These are phyloP conservation scores for Vanderwaltozyma yarrowii DNA, from an alignment of 805 yeast species.

Conservation along the genomic window DNA sequence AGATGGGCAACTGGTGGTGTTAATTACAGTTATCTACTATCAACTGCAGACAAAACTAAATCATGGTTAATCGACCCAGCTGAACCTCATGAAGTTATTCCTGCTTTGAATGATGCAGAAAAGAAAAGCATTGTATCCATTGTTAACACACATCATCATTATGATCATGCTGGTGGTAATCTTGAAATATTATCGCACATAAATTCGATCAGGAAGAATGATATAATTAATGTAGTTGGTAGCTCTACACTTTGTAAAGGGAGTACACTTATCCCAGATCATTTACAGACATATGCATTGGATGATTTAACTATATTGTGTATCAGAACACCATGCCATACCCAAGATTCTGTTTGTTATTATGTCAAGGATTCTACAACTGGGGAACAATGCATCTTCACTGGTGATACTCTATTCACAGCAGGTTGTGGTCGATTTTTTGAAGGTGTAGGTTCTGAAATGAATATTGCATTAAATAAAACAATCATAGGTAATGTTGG, in stretches of 20 bases:
- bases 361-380: conserved; percentile 54
- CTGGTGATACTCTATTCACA: conserved; percentile 91
- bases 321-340: conserved; percentile 94
- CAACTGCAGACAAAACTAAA: conserved; percentile 39
- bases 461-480: conserved; percentile 59
- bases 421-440: conserved; percentile 97
- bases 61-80: conserved; percentile 94
- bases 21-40: conserved; percentile 74
- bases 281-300: conserved; percentile 44
- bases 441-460: conserved; percentile 78
- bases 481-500: conserved; percentile 52
- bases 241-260: conserved; percentile 24
- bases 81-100: conserved; percentile 58
- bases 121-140: conserved; percentile 53
- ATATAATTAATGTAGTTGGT: conserved; percentile 74
- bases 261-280: conserved; percentile 60
- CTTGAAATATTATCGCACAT: conserved; percentile 23
- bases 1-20: conserved; percentile 86
- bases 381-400: conserved; percentile 65
- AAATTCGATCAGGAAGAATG: conserved; percentile 29
- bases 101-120: conserved; percentile 33
- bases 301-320: conserved; percentile 50
- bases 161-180: conserved; percentile 91
- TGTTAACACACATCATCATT: conserved; percentile 94
- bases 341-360: conserved; percentile 92